These are phyloP conservation scores for Closterium sp. DNA, from an alignment of 139 green algal species.

Conservation along the genomic window DNA sequence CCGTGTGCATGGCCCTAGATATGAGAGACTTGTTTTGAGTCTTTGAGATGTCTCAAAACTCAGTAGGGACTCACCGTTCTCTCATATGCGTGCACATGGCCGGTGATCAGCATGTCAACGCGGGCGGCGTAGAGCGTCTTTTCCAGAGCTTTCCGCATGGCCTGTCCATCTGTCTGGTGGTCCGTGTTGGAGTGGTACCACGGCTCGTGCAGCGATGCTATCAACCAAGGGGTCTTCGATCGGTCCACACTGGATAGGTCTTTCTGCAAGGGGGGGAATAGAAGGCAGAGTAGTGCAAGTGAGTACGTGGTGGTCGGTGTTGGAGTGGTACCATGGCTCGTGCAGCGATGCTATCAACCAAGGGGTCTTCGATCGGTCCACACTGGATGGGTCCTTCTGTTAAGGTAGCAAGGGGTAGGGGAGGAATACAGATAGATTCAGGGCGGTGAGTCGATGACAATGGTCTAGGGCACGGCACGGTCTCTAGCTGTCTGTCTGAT, in stretches of 20 bases:
- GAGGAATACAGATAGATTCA: too few species aligned
- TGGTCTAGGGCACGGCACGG: too few species aligned
- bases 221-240: constrained; percentile 70
- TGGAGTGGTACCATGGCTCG: too few species aligned
- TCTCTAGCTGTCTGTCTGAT: too few species aligned
- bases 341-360: constrained; percentile 57
- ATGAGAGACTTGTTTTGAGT: too few species aligned
- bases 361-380: constrained; percentile 68
- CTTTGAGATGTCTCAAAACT: too few species aligned
- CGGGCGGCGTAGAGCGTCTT: constrained; percentile 60
- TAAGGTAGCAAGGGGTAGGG: too few species aligned
- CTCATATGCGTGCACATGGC: constrained; percentile 79
- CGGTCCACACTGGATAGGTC: constrained; percentile 71
- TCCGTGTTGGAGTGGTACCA: constrained; percentile 76
- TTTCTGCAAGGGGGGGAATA: background rate
- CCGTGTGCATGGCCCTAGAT: constrained; percentile 78
- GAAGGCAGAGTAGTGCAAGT: too few species aligned
- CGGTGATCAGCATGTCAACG: constrained; percentile 71
- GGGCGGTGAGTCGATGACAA: too few species aligned
- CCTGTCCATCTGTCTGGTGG: constrained; percentile 66
- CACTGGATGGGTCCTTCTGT: constrained; percentile 61
- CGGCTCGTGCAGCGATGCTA: constrained; percentile 73
- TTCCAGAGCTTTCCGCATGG: constrained; percentile 65
- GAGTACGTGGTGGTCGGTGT: too few species aligned
- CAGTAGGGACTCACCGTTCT: constrained; percentile 23